A percentile compares a stretch with the other conserved stretches of the same genome.
phyloP scores from a whole-genome alignment of 257 asterid genomes.

The Solanum raphanifolium region DNA sequence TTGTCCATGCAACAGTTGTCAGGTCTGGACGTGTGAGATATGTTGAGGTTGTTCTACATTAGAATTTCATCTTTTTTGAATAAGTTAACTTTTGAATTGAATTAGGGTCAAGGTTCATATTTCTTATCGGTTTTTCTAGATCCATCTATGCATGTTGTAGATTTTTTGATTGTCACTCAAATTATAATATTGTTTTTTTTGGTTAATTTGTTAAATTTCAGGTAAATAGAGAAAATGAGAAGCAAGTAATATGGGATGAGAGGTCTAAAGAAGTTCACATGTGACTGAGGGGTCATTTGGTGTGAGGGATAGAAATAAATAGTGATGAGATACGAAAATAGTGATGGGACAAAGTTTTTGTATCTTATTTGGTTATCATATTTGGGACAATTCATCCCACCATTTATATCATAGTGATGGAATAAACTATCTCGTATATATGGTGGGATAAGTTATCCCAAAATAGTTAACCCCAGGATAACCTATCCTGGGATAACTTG shows the following conservation, averaged over 20 bases:
- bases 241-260: neutral
- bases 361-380: too few relatives aligned
- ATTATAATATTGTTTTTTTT: neutral
- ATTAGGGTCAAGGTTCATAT: neutral
- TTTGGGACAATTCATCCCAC: too few relatives aligned
- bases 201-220: neutral
- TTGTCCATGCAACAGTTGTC: neutral
- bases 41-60: neutral
- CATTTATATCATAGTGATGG: too few relatives aligned
- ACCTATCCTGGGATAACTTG: too few relatives aligned
- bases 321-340: too few relatives aligned
- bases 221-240: constrained; percentile 2
- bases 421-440: too few relatives aligned
- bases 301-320: too few relatives aligned
- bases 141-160: neutral
- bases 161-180: neutral
- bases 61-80: neutral
- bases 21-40: neutral
- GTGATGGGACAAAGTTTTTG: too few relatives aligned
- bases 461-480: too few relatives aligned
- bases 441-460: too few relatives aligned
- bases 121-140: neutral
- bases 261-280: neutral
- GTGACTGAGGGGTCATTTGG: neutral
- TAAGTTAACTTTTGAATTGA: neutral